phyloP scores from a whole-genome alignment of 495 filamentous ascomycete genomes.

The Evernia prunastri region DNA sequence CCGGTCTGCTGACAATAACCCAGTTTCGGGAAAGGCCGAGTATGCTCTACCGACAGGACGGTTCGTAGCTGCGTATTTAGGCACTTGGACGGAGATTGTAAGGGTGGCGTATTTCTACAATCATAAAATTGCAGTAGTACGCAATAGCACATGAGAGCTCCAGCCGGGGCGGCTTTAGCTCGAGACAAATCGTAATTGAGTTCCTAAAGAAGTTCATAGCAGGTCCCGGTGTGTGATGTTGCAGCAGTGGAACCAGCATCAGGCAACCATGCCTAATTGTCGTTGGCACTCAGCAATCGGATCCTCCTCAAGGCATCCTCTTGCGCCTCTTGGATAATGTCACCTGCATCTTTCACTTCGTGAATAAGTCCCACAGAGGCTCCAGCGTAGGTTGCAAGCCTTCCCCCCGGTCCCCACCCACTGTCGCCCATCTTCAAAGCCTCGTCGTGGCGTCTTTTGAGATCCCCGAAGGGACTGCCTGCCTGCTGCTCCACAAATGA shows the following conservation, averaged over 20 bases:
- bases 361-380: slow-evolving; percentile 46
- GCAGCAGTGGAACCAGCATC: no score
- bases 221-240: no score
- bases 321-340: slow-evolving; percentile 39
- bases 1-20: no score
- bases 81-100: no score
- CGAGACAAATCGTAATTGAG: no score
- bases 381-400: slow-evolving; percentile 67
- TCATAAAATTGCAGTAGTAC: neutral
- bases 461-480: slow-evolving; percentile 52
- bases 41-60: no score
- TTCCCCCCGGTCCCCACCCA: slow-evolving; percentile 56
- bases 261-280: no score
- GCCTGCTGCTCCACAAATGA: slow-evolving; percentile 52
- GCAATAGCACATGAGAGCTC: neutral
- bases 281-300: no score
- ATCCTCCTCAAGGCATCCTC: slow-evolving; percentile 20
- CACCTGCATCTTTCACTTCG: slow-evolving; percentile 37
- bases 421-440: slow-evolving; percentile 47
- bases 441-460: slow-evolving; percentile 54
- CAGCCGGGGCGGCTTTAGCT: neutral
- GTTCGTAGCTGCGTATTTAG: neutral
- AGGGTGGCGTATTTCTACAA: slow-evolving; percentile 37
- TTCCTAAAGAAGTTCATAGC: no score
- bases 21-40: no score